phyloP scores from a whole-genome alignment of 805 yeast species.

The Yamadazyma philogaea region DNA sequence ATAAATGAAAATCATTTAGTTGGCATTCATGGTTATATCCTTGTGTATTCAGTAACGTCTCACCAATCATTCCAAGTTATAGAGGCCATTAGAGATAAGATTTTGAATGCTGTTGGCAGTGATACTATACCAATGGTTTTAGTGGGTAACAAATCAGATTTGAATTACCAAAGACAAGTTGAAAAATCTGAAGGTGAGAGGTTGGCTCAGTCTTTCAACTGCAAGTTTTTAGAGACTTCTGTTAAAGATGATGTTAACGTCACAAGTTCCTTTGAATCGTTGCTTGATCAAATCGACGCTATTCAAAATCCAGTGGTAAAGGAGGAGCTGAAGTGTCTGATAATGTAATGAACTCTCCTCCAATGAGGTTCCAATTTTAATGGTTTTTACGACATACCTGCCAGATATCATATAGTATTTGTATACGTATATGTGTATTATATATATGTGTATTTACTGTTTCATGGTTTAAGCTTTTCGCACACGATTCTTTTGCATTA shows the following conservation, averaged over 20 bases:
- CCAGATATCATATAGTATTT: neutral
- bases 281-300: conserved; percentile 55
- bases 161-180: conserved; percentile 60
- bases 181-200: conserved; percentile 50
- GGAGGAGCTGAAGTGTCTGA: conserved; percentile 49
- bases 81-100: conserved; percentile 76
- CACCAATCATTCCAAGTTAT: conserved; percentile 74
- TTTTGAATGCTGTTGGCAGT: conserved; percentile 60
- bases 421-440: too few relatives aligned
- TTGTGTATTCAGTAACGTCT: conserved; percentile 80
- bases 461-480: too few relatives aligned
- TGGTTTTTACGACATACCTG: neutral
- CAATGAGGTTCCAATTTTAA: neutral
- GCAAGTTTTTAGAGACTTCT: conserved; percentile 47
- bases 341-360: conserved; percentile 17
- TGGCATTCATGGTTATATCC: conserved; percentile 78
- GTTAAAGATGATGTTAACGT: conserved; percentile 48
- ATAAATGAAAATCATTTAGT: conserved; percentile 75
- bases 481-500: neutral
- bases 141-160: conserved; percentile 73
- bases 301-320: conserved; percentile 51
- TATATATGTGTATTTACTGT: too few relatives aligned
- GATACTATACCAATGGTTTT: conserved; percentile 48
- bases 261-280: conserved; percentile 56
- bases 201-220: conserved; percentile 42